These are phyloP conservation scores for Ophiocordyceps robertsii DNA, from an alignment of 2,329 filamentous ascomycete genomes.

Conservation along the genomic window DNA sequence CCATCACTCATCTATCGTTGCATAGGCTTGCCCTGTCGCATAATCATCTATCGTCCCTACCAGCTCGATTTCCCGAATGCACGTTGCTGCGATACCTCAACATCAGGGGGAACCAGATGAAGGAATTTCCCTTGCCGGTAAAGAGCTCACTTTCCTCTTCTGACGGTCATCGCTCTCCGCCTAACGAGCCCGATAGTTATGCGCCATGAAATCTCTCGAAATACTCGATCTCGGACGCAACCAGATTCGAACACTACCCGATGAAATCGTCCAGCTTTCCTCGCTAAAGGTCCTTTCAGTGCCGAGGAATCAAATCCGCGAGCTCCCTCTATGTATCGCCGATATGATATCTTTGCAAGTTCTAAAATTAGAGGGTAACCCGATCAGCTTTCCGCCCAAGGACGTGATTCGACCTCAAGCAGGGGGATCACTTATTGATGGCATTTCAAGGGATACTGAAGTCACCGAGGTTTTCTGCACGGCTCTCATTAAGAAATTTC, in stretches of 20 bases:
- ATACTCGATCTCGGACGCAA: slow-evolving; percentile 89
- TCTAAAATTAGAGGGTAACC: slow-evolving; percentile 81
- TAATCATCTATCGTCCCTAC: slow-evolving; percentile 58
- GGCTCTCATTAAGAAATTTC: slow-evolving; percentile 46
- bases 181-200: slow-evolving; percentile 44
- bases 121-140: slow-evolving; percentile 45
- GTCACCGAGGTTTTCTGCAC: slow-evolving; percentile 48
- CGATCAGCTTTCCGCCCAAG: slow-evolving; percentile 64
- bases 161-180: slow-evolving; percentile 5
- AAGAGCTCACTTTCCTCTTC: no score
- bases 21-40: slow-evolving; percentile 66
- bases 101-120: slow-evolving; percentile 62
- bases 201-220: slow-evolving; percentile 74
- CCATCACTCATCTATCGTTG: slow-evolving; percentile 1
- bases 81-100: slow-evolving; percentile 69
- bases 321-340: slow-evolving; percentile 69
- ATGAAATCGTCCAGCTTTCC: slow-evolving; percentile 65
- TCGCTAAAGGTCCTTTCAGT: slow-evolving; percentile 84
- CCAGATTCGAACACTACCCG: slow-evolving; percentile 63
- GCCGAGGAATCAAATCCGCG: slow-evolving; percentile 74
- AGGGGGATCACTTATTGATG: slow-evolving; percentile 42
- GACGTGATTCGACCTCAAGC: slow-evolving; percentile 50
- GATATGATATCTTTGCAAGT: slow-evolving; percentile 85
- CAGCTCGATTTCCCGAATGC: slow-evolving; percentile 60
- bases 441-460: slow-evolving; percentile 42